phyloP scores from a whole-genome alignment of 2,329 filamentous ascomycete genomes.

The Helotiales sp. region DNA sequence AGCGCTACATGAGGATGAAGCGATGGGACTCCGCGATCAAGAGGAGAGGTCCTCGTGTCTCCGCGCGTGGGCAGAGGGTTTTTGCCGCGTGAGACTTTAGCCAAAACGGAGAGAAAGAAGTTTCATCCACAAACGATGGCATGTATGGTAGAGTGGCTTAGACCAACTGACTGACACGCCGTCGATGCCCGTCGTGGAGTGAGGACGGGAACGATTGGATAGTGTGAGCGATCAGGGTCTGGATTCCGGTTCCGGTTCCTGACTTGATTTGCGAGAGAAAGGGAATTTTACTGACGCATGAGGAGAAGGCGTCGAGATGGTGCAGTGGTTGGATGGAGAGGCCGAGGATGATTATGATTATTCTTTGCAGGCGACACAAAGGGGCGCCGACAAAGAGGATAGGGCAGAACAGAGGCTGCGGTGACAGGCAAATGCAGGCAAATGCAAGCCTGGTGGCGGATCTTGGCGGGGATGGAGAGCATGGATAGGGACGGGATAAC shows the following conservation, averaged over 20 bases:
- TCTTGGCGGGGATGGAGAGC: not conserved
- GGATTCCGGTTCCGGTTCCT: not conserved
- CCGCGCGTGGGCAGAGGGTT: conserved; percentile 15
- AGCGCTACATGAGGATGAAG: conserved; percentile 23
- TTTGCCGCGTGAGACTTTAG: conserved; percentile 26
- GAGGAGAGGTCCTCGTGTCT: conserved; percentile 13
- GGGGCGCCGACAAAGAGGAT: not conserved
- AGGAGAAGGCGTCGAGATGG: not conserved
- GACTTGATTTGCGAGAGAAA: not conserved
- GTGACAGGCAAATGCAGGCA: conserved; percentile 3
- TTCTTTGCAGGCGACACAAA: not conserved
- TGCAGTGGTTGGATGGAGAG: not conserved
- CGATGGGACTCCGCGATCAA: conserved; percentile 15
- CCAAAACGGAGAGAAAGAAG: conserved; percentile 8
- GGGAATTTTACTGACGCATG: not conserved
- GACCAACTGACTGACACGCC: conserved; percentile 2
- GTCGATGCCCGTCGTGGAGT: not conserved
- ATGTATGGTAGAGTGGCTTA: too few species aligned
- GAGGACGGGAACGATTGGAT: conserved; percentile 9
- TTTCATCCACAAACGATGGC: conserved; percentile 18
- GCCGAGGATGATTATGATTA: not conserved
- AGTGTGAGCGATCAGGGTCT: conserved; percentile 7
- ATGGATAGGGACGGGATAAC: not conserved
- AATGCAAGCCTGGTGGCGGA: conserved; percentile 6
- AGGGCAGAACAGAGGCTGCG: not conserved